phyloP scores from a whole-genome alignment of 2,329 filamentous ascomycete genomes.

The Aureobasidium sp. region DNA sequence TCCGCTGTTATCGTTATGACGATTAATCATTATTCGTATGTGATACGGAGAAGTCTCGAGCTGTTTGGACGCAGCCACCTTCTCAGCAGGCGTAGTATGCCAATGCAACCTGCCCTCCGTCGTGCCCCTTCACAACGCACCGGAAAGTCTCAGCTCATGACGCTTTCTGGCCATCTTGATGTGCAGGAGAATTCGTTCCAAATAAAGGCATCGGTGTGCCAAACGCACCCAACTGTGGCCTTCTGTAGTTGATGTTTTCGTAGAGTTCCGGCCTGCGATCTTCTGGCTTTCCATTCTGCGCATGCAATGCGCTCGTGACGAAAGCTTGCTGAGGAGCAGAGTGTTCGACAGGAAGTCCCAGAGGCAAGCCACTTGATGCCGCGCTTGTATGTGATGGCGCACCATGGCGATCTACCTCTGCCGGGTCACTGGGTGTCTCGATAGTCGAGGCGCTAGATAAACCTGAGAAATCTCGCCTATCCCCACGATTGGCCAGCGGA shows the following conservation, averaged over 20 bases:
- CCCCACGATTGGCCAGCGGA: background rate
- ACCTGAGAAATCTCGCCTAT: slow-evolving; percentile 17
- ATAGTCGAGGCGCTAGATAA: slow-evolving; percentile 18
- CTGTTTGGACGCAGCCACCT: no score
- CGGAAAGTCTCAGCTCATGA: background rate
- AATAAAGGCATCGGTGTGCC: slow-evolving; percentile 21
- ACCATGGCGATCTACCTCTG: slow-evolving; percentile 4
- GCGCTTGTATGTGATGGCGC: background rate
- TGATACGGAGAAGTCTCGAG: no score
- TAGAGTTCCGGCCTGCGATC: slow-evolving; percentile 21
- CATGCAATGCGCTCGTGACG: slow-evolving; percentile 23
- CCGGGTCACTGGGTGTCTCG: slow-evolving; percentile 14
- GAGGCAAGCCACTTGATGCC: background rate
- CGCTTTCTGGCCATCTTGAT: slow-evolving; percentile 10
- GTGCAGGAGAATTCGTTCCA: slow-evolving; percentile 1
- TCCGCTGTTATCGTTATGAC: no score
- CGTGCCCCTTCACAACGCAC: no score
- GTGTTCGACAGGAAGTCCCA: slow-evolving; percentile 18
- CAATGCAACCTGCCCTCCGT: no score
- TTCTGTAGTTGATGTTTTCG: slow-evolving; percentile 21
- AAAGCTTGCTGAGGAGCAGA: slow-evolving; percentile 23
- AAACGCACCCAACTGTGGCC: slow-evolving; percentile 22
- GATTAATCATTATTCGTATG: no score
- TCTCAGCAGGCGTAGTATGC: no score
- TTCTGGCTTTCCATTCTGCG: slow-evolving; percentile 15